phyloP scores from a whole-genome alignment of 495 filamentous ascomycete species.

The Daldinia decipiens region DNA sequence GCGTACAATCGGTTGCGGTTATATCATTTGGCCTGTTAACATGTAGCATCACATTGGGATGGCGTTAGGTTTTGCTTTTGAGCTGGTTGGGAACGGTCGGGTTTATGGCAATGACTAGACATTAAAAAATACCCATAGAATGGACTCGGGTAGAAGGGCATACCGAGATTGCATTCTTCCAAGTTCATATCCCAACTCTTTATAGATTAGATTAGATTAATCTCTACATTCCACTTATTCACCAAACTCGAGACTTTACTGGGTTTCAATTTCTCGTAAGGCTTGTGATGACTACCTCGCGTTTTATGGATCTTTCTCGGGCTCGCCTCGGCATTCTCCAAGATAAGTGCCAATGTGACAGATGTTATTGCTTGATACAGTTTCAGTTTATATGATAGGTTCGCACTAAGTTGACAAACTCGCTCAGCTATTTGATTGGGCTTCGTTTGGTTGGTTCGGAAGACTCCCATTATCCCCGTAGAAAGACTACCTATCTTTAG shows the following conservation, averaged over 20 bases:
- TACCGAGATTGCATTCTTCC: not conserved
- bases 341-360: not conserved
- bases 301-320: not conserved
- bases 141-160: conserved; percentile 8
- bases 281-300: not conserved
- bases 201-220: conserved; percentile 18
- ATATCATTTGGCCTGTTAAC: conserved; percentile 5
- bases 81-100: conserved; percentile 13
- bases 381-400: not conserved
- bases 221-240: conserved; percentile 22
- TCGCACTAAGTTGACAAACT: not conserved
- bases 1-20: conserved; percentile 3
- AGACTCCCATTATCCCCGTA: not conserved
- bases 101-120: conserved; percentile 8
- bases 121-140: conserved; percentile 38
- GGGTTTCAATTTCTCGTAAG: not conserved
- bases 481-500: not conserved
- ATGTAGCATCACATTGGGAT: conserved; percentile 20
- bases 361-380: not conserved
- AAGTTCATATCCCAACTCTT: conserved; percentile 17
- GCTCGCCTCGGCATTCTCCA: not conserved
- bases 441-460: not conserved
- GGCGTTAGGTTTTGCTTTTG: conserved; percentile 28
- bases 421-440: not conserved
- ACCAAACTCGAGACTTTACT: conserved; percentile 41